Evolutionary conservation across 179 eudicot genomes (phyloP).

Genomic region (Gypsophila paniculata): DNA sequence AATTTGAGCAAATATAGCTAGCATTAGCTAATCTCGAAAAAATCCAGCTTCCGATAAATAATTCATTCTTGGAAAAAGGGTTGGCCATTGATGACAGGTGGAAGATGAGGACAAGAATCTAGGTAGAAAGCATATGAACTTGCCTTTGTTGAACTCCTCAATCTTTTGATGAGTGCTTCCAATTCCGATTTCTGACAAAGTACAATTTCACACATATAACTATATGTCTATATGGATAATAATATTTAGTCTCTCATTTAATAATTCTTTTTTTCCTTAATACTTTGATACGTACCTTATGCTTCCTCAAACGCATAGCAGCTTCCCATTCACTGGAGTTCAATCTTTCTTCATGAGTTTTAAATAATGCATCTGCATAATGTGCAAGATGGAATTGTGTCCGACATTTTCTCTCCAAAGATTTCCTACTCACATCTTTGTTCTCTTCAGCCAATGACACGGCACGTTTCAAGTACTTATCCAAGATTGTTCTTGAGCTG

Average conservation of each 20-base stretch:
- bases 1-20: conserved; percentile 6
- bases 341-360: conserved; percentile 83
- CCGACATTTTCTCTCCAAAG: conserved; percentile 60
- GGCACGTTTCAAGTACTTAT: conserved; percentile 83
- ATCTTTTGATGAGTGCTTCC: conserved; percentile 79
- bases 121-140: conserved; percentile 21
- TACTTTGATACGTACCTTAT: conserved; percentile 53
- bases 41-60: not conserved
- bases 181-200: conserved; percentile 67
- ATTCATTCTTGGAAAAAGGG: not conserved
- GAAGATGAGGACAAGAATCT: not conserved
- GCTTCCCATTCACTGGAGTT: conserved; percentile 95
- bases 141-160: conserved; percentile 80
- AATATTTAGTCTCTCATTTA: not conserved
- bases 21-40: not conserved
- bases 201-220: not conserved
- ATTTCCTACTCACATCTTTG: conserved; percentile 39
- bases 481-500: conserved; percentile 94
- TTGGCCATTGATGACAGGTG: not conserved
- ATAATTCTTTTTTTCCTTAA: conserved; percentile 5
- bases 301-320: conserved; percentile 85
- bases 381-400: conserved; percentile 96
- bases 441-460: conserved; percentile 62
- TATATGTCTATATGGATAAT: not conserved
- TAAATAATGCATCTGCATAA: conserved; percentile 87